Conservation (phyloP, 2,329 filamentous ascomycete species). For the Trichoderma guizhouense region DNA sequence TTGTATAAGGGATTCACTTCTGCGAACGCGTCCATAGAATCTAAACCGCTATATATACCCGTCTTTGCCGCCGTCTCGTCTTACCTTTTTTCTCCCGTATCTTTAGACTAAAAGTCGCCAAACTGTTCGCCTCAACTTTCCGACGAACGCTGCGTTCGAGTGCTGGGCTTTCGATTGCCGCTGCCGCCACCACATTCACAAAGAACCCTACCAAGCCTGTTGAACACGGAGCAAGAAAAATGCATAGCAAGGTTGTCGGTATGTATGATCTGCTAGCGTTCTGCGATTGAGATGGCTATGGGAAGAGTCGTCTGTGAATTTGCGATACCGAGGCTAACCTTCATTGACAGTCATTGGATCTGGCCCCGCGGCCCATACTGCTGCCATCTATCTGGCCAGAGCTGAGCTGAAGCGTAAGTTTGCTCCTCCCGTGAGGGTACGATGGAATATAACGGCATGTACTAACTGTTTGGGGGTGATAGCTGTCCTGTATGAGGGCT, state of each 20-base stretch:
- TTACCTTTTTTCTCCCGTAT: neutral
- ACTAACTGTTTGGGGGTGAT: neutral
- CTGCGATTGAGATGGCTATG: neutral
- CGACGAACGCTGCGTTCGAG: conserved; percentile 73
- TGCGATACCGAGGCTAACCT: neutral
- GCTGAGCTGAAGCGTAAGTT: conserved; percentile 80
- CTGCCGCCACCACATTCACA: conserved; percentile 62
- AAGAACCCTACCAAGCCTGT: conserved; percentile 32
- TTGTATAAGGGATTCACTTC: neutral
- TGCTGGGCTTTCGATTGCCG: conserved; percentile 69
- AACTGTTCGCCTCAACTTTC: conserved; percentile 86
- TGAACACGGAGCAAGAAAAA: conserved; percentile 53
- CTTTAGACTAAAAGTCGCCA: conserved; percentile 50
- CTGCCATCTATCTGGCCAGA: conserved; percentile 91
- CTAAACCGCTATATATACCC: neutral
- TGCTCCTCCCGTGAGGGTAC: no score
- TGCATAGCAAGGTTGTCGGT: conserved; percentile 93
- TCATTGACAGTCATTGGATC: conserved; percentile 70
- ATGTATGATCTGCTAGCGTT: conserved; percentile 39
- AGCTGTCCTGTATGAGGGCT: conserved; percentile 94
- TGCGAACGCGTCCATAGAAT: conserved; percentile 1
- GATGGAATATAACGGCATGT: neutral
- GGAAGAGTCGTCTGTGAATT: neutral
- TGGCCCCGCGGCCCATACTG: conserved; percentile 94
- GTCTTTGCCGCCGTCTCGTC: neutral